These are phyloP conservation scores for Fonsecaea multimorphosa DNA, from an alignment of 2,329 filamentous ascomycete species.

Conservation along the genomic window DNA sequence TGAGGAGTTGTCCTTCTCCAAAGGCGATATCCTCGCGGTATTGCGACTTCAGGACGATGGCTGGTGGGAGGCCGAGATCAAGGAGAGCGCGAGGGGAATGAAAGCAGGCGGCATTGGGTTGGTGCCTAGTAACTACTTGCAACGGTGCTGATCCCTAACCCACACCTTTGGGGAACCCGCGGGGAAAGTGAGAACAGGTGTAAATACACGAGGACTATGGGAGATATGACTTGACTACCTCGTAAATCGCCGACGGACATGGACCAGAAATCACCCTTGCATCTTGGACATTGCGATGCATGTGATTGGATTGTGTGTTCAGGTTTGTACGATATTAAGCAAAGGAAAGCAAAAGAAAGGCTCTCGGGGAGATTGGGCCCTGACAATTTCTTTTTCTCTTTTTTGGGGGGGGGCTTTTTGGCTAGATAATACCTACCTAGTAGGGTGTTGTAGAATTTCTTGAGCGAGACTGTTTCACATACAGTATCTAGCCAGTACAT, in stretches of 20 bases:
- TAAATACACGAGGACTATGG: not conserved
- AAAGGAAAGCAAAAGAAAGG: too few species aligned
- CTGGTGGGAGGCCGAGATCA: conserved; percentile 97
- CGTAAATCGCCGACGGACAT: not conserved
- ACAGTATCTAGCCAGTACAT: too few species aligned
- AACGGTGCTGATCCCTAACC: conserved; percentile 56
- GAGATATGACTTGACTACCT: not conserved
- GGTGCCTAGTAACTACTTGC: conserved; percentile 71
- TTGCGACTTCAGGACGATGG: conserved; percentile 93
- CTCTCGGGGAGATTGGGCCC: not conserved
- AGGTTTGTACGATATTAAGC: not conserved
- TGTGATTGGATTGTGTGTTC: not conserved
- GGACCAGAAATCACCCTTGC: not conserved
- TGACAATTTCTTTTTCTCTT: too few species aligned
- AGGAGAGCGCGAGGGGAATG: conserved; percentile 61
- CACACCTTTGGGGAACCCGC: not conserved
- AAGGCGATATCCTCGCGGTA: conserved; percentile 89
- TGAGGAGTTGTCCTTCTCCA: conserved; percentile 89
- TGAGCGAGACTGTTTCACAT: too few species aligned
- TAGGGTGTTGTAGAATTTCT: too few species aligned
- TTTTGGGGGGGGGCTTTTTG: not conserved
- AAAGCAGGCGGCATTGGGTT: conserved; percentile 61
- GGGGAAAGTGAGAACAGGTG: not conserved
- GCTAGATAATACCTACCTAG: too few species aligned
- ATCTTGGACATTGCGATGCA: not conserved